Percentiles rank a stretch among this genome's conserved stretches.
These are phyloP conservation scores for Climacium dendroides DNA, from an alignment of 225 moss, liverwort and hornwort genomes.

Conservation along the genomic window DNA sequence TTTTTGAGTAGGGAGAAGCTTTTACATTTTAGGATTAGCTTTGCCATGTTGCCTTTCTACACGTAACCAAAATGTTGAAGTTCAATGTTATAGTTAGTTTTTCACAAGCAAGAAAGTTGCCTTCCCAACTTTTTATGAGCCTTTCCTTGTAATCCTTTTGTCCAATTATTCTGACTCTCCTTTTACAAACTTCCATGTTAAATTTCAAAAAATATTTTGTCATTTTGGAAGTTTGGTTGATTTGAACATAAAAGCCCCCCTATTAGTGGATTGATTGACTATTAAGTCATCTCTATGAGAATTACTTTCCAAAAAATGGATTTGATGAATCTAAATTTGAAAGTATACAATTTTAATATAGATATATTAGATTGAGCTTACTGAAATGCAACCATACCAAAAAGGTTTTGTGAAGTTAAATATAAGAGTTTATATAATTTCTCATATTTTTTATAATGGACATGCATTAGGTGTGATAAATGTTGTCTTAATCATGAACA, in stretches of 20 bases:
- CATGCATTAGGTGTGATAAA: neutral
- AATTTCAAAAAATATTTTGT: neutral
- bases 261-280: neutral
- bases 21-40: neutral
- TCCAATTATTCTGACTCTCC: rapidly evolving
- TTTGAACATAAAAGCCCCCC: neutral
- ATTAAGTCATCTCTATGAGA: neutral
- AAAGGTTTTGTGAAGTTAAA: neutral
- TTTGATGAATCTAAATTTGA: neutral
- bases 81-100: neutral
- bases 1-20: neutral
- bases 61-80: neutral
- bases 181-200: too few species aligned
- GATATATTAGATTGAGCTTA: neutral
- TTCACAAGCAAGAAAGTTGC: rapidly evolving
- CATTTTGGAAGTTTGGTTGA: neutral
- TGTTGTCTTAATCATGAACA: neutral
- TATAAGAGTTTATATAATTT: neutral
- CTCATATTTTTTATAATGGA: neutral
- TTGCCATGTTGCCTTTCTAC: neutral
- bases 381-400: neutral
- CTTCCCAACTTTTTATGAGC: neutral
- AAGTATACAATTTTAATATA: neutral
- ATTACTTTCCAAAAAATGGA: neutral
- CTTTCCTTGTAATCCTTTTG: rapidly evolving